These are phyloP conservation scores for Gliomastix tumulicola DNA, from an alignment of 2,329 filamentous ascomycete genomes.

Conservation along the genomic window DNA sequence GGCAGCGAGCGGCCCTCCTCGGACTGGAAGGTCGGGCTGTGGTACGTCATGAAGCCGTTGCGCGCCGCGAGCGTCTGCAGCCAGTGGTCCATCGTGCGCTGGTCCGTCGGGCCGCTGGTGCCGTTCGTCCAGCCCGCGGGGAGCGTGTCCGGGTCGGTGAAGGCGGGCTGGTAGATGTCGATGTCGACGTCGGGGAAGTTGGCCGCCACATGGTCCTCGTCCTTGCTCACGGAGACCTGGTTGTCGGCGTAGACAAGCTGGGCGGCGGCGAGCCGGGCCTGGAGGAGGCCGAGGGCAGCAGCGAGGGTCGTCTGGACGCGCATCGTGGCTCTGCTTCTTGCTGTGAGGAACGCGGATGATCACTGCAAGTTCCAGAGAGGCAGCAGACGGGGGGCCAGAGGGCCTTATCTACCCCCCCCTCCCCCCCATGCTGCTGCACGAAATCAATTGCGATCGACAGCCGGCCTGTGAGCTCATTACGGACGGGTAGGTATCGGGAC, in stretches of 20 bases:
- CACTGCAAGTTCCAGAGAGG: no score
- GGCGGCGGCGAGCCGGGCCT: conserved; percentile 9
- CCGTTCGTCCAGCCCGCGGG: conserved; percentile 15
- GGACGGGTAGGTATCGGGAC: no score
- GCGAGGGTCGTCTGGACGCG: no score
- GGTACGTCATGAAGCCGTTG: conserved; percentile 15
- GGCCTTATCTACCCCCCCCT: no score
- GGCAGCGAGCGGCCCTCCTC: conserved; percentile 14
- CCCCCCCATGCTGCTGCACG: no score
- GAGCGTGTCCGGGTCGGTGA: conserved; percentile 11
- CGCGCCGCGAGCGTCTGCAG: conserved; percentile 11
- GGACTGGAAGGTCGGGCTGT: conserved; percentile 9
- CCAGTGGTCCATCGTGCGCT: conserved; percentile 10
- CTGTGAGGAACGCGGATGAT: no score
- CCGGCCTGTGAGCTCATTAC: no score
- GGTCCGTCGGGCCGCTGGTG: conserved; percentile 17
- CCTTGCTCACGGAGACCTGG: conserved; percentile 11
- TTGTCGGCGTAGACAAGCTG: conserved; percentile 16
- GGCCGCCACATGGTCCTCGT: conserved; percentile 11
- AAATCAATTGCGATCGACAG: no score
- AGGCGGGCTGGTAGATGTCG: conserved; percentile 16
- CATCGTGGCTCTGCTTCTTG: no score
- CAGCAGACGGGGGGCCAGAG: no score
- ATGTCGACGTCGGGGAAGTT: conserved; percentile 13
- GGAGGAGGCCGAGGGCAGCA: conserved; percentile 12